These are phyloP conservation scores for Xylaria sp. DNA, from an alignment of 2,329 filamentous ascomycete genomes.

Conservation along the genomic window DNA sequence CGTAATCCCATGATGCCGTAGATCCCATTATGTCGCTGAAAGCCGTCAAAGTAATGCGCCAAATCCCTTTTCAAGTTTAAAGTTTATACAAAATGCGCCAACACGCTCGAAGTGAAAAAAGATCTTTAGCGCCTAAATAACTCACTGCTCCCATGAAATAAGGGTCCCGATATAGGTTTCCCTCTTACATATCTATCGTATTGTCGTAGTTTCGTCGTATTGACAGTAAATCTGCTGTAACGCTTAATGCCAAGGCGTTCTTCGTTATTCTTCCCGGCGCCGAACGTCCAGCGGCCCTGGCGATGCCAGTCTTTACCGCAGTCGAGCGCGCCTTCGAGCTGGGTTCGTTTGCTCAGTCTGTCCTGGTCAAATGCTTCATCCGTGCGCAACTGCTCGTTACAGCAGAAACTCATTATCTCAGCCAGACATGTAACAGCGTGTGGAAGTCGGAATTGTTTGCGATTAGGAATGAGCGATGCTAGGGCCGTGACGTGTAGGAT, in stretches of 20 bases:
- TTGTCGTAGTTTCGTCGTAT: slow-evolving; percentile 38
- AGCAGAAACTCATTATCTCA: slow-evolving; percentile 81
- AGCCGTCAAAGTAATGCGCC: slow-evolving; percentile 12
- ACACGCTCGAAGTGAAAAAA: slow-evolving; percentile 2
- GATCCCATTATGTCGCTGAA: slow-evolving; percentile 23
- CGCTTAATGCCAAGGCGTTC: slow-evolving; percentile 49
- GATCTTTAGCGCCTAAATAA: slow-evolving; percentile 38
- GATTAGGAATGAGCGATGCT: slow-evolving; percentile 68
- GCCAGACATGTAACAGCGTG: slow-evolving; percentile 78
- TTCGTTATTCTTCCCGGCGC: slow-evolving; percentile 52
- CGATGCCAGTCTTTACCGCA: slow-evolving; percentile 58
- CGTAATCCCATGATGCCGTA: slow-evolving; percentile 32
- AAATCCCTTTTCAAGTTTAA: slow-evolving; percentile 3
- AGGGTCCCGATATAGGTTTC: slow-evolving; percentile 43
- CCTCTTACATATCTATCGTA: slow-evolving; percentile 43
- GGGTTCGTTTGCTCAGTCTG: slow-evolving; percentile 64
- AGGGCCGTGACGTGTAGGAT: slow-evolving; percentile 76
- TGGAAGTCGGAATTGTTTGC: slow-evolving; percentile 73
- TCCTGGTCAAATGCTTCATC: slow-evolving; percentile 80
- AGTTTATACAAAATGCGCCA: background rate
- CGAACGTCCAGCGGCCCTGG: slow-evolving; percentile 65
- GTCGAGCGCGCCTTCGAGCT: slow-evolving; percentile 76
- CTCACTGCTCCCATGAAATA: slow-evolving; percentile 40
- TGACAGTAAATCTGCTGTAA: slow-evolving; percentile 47
- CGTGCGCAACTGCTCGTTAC: slow-evolving; percentile 75